These are phyloP conservation scores for Salicornia ramosissima DNA, from an alignment of 148 eudicot species.

Conservation along the genomic window DNA sequence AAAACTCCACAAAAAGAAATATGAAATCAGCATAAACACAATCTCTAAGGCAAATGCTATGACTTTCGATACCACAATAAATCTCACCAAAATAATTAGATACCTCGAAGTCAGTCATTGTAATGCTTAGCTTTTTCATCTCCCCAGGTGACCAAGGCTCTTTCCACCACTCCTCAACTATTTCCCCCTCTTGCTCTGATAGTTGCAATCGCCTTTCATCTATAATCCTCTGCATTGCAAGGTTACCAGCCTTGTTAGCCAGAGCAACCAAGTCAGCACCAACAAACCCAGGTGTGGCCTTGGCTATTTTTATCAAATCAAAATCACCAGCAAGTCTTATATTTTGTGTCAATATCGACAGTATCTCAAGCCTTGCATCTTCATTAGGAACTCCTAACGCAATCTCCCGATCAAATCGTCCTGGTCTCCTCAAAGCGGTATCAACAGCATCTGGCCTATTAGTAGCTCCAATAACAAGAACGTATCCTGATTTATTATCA, in stretches of 20 bases:
- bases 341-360: slow-evolving; percentile 49
- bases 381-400: slow-evolving; percentile 82
- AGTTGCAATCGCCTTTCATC: slow-evolving; percentile 46
- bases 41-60: not conserved
- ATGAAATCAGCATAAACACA: not conserved
- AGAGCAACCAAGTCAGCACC: slow-evolving; percentile 85
- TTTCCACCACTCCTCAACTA: slow-evolving; percentile 64
- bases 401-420: slow-evolving; percentile 82
- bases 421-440: slow-evolving; percentile 83
- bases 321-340: slow-evolving; percentile 65
- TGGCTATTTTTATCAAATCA: slow-evolving; percentile 70
- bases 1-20: not conserved
- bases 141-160: slow-evolving; percentile 55
- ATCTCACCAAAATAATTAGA: slow-evolving; percentile 10
- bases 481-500: slow-evolving; percentile 37
- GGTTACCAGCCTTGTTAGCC: slow-evolving; percentile 70
- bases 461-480: slow-evolving; percentile 90
- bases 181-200: slow-evolving; percentile 28
- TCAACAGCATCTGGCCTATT: slow-evolving; percentile 90
- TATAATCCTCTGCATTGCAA: slow-evolving; percentile 77
- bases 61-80: not conserved
- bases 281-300: slow-evolving; percentile 87
- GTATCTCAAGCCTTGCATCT: slow-evolving; percentile 74
- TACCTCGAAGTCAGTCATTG: slow-evolving; percentile 87
- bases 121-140: slow-evolving; percentile 58